phyloP scores from a whole-genome alignment of 2,329 filamentous ascomycete genomes.

The Orbilia blumenaviensis region DNA sequence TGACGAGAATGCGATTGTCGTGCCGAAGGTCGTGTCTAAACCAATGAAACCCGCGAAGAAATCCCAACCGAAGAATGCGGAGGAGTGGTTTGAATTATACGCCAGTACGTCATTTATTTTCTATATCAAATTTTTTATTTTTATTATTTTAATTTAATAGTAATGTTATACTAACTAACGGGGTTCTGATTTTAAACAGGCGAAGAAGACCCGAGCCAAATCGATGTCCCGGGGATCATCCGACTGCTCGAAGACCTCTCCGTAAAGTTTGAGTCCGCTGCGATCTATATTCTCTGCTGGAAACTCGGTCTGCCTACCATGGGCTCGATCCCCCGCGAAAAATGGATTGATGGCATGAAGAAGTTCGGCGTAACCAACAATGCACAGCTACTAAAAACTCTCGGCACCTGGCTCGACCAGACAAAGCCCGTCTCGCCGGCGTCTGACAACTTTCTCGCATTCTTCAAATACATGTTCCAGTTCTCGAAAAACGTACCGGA shows the following conservation, averaged over 20 bases:
- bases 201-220: constrained; percentile 31
- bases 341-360: constrained; percentile 50
- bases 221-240: constrained; percentile 34
- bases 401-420: constrained; percentile 37
- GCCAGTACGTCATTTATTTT: constrained; percentile 32
- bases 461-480: constrained; percentile 52
- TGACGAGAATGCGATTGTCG: not conserved
- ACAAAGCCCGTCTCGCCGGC: constrained; percentile 38
- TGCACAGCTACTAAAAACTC: constrained; percentile 27
- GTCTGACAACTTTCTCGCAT: constrained; percentile 24
- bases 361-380: constrained; percentile 36
- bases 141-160: too few species aligned
- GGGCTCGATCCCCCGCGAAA: constrained; percentile 45
- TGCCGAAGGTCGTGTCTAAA: not conserved
- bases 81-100: constrained; percentile 41
- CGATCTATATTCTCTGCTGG: constrained; percentile 52
- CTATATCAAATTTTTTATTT: not conserved
- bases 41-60: constrained; percentile 3
- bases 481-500: constrained; percentile 44
- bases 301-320: constrained; percentile 38
- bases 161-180: constrained; percentile 10
- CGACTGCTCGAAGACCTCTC: constrained; percentile 40
- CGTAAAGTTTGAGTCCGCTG: constrained; percentile 44
- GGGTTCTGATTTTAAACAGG: constrained; percentile 1
- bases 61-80: constrained; percentile 35